Evolutionary conservation across 2,329 filamentous ascomycete genomes (phyloP), one percentile per base, ranked within the genome.

Genomic region (Biscogniauxia mediterranea): DNA sequence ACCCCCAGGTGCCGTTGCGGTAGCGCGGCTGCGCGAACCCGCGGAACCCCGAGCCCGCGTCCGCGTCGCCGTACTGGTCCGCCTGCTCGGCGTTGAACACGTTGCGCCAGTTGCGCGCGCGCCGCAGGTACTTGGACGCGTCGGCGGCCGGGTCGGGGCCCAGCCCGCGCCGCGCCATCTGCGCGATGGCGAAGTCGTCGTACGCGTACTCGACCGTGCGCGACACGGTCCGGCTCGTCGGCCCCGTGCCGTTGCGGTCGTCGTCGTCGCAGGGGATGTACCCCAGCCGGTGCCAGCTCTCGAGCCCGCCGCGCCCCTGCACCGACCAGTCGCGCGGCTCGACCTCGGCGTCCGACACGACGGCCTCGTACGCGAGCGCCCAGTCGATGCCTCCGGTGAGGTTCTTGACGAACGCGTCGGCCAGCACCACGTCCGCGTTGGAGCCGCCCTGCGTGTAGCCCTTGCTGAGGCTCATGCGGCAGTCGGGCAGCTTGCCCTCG

Each of bases 181-280:
- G 75, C 1, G 86, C 84, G 59, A 91, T 85, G 64, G 84, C 86
- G 68, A 89, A 94, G 75, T 93, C 91, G 68, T 93, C 84, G 75
- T 93, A 94, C 0, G 89, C 87, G 72, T 93, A 94, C 73, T 93
- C 91, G 4, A 93, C 85, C 0, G 89, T 92, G 3, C 91, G 83
- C 2, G 87, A 91, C 19, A 93, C 84, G 57, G 83, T 88, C 15
- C 91, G 85, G 0, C 87, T 90, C 67, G 85, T 83, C 0, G 87
- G 85, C 0, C 90, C 90, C 3, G 82, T 81, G 15, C 88, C 87
- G 32, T 82, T 77, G 0, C 78, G 78, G 71, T 92, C 89, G 17
- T 80, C 79, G 70, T 93, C 88, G 58, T 90, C 82, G 7, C 80
- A 82, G 0, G 91, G 90, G 23, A 94, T 90, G 71, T 91, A 94